Conservation (phyloP, 352 stramenopile genomes). For the Pythium utonaiense region DNA sequence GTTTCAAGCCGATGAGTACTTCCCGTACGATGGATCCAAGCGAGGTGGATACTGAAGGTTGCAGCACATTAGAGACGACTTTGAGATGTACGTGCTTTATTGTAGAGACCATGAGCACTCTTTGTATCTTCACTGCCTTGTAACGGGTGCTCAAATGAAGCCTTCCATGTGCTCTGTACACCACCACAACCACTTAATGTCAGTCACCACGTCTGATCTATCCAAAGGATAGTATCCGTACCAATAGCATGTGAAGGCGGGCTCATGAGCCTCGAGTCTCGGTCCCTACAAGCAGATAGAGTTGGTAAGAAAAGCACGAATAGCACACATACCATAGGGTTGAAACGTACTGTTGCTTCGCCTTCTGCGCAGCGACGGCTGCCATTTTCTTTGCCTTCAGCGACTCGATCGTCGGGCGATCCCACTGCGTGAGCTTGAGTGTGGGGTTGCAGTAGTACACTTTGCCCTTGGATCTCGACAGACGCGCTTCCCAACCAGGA, state of each 20-base stretch:
- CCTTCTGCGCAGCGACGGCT: slow-evolving; percentile 37
- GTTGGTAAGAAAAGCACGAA: neutral
- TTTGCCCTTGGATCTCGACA: slow-evolving; percentile 83
- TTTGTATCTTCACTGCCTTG: neutral
- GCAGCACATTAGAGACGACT: neutral
- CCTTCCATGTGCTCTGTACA: slow-evolving; percentile 54
- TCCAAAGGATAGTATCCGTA: too few relatives aligned
- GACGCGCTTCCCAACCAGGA: slow-evolving; percentile 69
- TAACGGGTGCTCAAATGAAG: slow-evolving; percentile 37
- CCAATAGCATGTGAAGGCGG: slow-evolving; percentile 24
- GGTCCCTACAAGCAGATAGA: slow-evolving; percentile 7
- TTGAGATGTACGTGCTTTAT: neutral
- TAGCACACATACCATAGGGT: neutral
- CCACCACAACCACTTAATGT: slow-evolving; percentile 3
- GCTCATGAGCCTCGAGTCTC: slow-evolving; percentile 22
- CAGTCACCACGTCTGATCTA: too few relatives aligned
- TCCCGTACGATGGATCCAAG: slow-evolving; percentile 51
- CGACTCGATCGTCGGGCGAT: slow-evolving; percentile 67
- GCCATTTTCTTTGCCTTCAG: slow-evolving; percentile 59
- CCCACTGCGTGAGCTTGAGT: slow-evolving; percentile 77
- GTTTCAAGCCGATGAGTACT: slow-evolving; percentile 27
- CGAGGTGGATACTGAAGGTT: slow-evolving; percentile 19
- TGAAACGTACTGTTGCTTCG: slow-evolving; percentile 30
- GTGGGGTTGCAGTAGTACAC: slow-evolving; percentile 83
- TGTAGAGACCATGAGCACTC: neutral